Evolutionary conservation across 331 rosid genomes (phyloP).

Genomic region (Quercus tomentella): DNA sequence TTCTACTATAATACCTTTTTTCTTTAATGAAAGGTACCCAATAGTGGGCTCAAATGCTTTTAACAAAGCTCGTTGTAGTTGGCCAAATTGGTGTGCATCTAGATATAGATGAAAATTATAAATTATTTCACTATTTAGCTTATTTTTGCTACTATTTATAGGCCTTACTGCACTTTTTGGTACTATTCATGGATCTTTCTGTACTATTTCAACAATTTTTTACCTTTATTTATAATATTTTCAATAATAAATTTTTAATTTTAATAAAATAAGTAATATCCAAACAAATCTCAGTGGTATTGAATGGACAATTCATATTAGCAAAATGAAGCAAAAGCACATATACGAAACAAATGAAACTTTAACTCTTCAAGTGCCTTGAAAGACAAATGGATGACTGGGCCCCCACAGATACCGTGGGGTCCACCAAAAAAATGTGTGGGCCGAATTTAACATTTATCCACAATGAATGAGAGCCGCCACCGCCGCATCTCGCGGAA

Average conservation of each 20-base stretch:
- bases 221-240: too few relatives aligned
- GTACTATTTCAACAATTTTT: rapidly evolving
- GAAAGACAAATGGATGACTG: background rate
- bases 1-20: too few relatives aligned
- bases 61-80: too few relatives aligned
- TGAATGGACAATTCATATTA: background rate
- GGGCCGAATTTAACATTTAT: slow-evolving; percentile 26
- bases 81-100: too few relatives aligned
- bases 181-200: rapidly evolving
- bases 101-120: too few relatives aligned
- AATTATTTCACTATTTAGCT: too few relatives aligned
- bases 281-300: too few relatives aligned
- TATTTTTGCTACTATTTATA: too few relatives aligned
- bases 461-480: slow-evolving; percentile 11
- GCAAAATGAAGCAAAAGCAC: background rate
- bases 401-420: slow-evolving; percentile 15
- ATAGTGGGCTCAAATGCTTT: too few relatives aligned
- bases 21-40: too few relatives aligned
- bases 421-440: slow-evolving; percentile 10
- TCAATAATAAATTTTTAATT: too few relatives aligned
- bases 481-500: slow-evolving; percentile 1
- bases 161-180: rapidly evolving
- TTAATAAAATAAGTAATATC: too few relatives aligned
- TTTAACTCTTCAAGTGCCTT: slow-evolving; percentile 20
- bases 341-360: background rate